Evolutionary conservation across 148 eudicot species (phyloP).

Genomic region (Dianthus caryophyllus): DNA sequence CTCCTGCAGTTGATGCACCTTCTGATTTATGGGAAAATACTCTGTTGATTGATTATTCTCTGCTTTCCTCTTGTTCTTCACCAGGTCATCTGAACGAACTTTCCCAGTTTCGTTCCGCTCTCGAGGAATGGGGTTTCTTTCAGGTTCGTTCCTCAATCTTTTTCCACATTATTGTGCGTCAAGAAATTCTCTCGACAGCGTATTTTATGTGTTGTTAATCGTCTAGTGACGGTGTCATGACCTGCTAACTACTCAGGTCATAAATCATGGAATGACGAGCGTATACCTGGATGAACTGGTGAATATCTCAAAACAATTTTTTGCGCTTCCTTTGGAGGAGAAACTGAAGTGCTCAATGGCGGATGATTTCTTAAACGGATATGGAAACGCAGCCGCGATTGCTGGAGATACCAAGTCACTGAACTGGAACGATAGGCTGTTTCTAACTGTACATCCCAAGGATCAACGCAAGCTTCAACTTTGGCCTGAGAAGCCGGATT

Average conservation of each 20-base stretch:
- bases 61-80: slow-evolving; percentile 15
- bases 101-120: slow-evolving; percentile 24
- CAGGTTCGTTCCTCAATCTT: slow-evolving; percentile 18
- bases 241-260: slow-evolving; percentile 24
- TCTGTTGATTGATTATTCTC: slow-evolving; percentile 28
- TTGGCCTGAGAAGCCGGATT: slow-evolving; percentile 29
- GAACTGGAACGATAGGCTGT: slow-evolving; percentile 42
- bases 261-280: slow-evolving; percentile 54
- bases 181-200: no score
- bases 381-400: slow-evolving; percentile 31
- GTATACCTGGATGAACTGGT: slow-evolving; percentile 52
- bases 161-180: neutral
- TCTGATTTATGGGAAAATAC: slow-evolving; percentile 17
- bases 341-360: slow-evolving; percentile 25
- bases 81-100: slow-evolving; percentile 19
- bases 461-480: slow-evolving; percentile 26
- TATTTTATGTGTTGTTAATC: no score
- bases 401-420: slow-evolving; percentile 22
- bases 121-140: slow-evolving; percentile 31
- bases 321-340: slow-evolving; percentile 46
- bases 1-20: slow-evolving; percentile 15
- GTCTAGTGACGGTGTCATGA: neutral
- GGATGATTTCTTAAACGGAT: slow-evolving; percentile 38
- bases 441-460: slow-evolving; percentile 34
- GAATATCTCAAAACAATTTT: slow-evolving; percentile 44